Evolutionary conservation across 306 rosid species (phyloP), one percentile per base, ranked within the genome.

Genomic region (Mimosa pudica): DNA sequence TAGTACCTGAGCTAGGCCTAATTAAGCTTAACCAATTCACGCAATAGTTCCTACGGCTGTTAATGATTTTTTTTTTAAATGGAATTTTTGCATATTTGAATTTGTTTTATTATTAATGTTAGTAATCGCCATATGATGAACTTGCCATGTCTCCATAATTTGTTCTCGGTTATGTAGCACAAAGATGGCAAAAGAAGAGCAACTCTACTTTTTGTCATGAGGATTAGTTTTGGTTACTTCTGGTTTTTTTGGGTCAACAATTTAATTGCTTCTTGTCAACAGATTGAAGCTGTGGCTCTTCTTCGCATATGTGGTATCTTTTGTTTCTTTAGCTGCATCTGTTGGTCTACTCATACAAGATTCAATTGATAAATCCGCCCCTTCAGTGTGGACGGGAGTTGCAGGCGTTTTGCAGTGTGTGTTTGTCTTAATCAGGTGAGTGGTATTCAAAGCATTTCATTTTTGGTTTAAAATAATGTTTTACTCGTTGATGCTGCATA

Each of bases 241-340:
- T 74, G 78, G 71, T 80, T 75, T 38, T 38, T 38, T 38, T 38
- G 42, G 42, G 42, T 38, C 42, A 38, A 38, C 42, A 38, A 79
- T 83, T 79, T 82, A 35, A 85, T 75, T 73, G 36, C 64, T 64
- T 55, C 55, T 74, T 80, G 69, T 80, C 75, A 60, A 87, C 92
- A 94, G 99, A 67, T 82, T 93, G 89, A 95, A 95, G 98, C 92
- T 95, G 64, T 95, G 99, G 99, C 97, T 95, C 82, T 95, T 95
- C 91, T 81, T 95, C 16, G 99, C 99, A 0, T 95, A 95, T 85
- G 98, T 95, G 47, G 94, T 95, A 42, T 91, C 99, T 69, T 95
- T 95, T 79, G 99, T 95, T 82, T 95, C 99, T 55, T 86, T 95
- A 82, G 99, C 99, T 24, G 99, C 98, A 81, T 90, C 99, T 10